phyloP scores from a whole-genome alignment of 1,284 basidiomycete species.

The Cutaneotrichosporon mucoides region DNA sequence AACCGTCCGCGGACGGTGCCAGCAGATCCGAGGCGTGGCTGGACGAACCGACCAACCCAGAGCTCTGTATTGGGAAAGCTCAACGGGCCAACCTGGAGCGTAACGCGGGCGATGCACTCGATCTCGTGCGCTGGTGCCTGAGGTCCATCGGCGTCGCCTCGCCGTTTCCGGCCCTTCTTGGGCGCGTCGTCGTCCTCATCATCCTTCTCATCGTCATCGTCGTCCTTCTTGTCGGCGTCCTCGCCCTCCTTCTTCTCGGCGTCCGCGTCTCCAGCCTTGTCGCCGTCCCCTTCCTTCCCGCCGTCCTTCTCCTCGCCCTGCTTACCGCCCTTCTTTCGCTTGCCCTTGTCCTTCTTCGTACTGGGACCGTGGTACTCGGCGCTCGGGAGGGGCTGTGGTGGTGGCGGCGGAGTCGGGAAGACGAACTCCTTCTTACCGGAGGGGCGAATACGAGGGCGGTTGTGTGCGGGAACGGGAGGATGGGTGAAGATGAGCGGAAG shows the following conservation, averaged over 20 bases:
- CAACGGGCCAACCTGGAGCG: conserved; percentile 38
- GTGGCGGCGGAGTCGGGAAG: conserved; percentile 36
- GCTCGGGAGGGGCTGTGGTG: conserved; percentile 23
- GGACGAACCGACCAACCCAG: conserved; percentile 45
- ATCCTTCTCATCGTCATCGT: neutral
- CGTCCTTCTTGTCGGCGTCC: neutral
- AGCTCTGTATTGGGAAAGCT: conserved; percentile 41
- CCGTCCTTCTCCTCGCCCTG: neutral
- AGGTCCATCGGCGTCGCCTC: conserved; percentile 9
- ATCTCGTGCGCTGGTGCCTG: conserved; percentile 43
- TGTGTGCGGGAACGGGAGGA: conserved; percentile 39
- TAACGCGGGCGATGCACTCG: conserved; percentile 41
- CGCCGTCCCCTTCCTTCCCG: conserved; percentile 3
- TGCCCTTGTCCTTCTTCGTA: conserved; percentile 7
- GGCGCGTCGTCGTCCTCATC: neutral
- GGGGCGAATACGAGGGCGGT: conserved; percentile 31
- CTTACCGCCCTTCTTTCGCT: neutral
- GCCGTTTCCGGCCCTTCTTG: conserved; percentile 2
- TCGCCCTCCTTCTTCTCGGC: neutral
- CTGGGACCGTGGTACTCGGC: conserved; percentile 17
- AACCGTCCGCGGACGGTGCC: conserved; percentile 13
- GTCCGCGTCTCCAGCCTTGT: neutral
- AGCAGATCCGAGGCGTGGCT: conserved; percentile 18
- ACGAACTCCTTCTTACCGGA: conserved; percentile 32
- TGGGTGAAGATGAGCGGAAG: conserved; percentile 44